Conservation (phyloP, 306 rosid genomes). For the Spatholobus suberectus region DNA sequence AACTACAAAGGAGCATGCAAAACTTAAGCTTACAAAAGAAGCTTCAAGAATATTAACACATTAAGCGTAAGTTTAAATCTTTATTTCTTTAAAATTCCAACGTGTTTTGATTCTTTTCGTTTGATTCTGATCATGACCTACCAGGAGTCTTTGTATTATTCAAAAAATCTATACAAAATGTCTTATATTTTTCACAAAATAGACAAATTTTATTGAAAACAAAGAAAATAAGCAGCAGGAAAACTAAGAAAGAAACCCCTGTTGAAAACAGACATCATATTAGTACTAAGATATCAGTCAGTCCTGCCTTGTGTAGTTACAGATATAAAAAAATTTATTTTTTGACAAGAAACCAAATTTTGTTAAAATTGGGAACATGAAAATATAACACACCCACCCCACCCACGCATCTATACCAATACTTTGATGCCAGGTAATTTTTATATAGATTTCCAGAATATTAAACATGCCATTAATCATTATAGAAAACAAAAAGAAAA, state of each 20-base stretch:
- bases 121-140: neutral
- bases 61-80: constrained; percentile 4
- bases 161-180: neutral
- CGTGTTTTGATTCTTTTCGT: neutral
- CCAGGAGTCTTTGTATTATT: neutral
- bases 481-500: neutral
- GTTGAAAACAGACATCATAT: neutral
- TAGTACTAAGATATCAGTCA: neutral
- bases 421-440: neutral
- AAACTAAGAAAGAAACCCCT: neutral
- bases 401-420: neutral
- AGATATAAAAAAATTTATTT: neutral
- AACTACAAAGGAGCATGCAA: constrained; percentile 7
- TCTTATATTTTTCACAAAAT: neutral
- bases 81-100: neutral
- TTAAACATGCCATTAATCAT: neutral
- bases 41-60: constrained; percentile 25
- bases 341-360: neutral
- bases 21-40: neutral
- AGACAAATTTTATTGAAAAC: neutral
- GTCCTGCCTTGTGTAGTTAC: neutral
- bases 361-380: neutral
- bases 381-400: neutral
- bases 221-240: too few species aligned
- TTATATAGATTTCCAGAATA: neutral